Base-by-base conservation (phyloP, 1,284 basidiomycete genomes). In the Violaceomyces palustris region DNA sequence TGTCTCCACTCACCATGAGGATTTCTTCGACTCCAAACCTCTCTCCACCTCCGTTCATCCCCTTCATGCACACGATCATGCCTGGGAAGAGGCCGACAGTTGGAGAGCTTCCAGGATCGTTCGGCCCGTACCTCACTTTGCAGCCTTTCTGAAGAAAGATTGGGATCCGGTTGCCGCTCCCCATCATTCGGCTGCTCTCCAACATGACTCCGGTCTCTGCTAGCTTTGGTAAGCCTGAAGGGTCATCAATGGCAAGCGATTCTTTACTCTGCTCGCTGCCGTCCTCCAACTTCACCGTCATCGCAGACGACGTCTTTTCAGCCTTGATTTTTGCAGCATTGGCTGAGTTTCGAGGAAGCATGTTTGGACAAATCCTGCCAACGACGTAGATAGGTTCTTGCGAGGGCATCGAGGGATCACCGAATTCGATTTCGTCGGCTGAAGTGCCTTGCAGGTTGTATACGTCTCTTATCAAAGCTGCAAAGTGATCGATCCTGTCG, bases 21-120 rank as follows among this genome's bases (percentile, higher is more conserved):
- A 96, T 78, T 67, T 97, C 90, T 21, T 82, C 82, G 0, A 86
- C 91, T 12, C 83, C 79, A 70, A 96, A 98, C 72, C 82, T 83
- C 2, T 82, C 84, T 4, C 88, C 91, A 1, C 89, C 88, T 2
- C 90, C 91, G 72, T 97, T 97, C 64, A 82, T 81, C 0, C 94
- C 94, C 58, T 83, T 86, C n/a, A 96, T 72, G 3, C 86, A 88
- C 0, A 87, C 84, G 35, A 98, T 83, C 29, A 85, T 84, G 2
- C 94, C 94, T 1, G 91, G 89, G 69, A 92, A 98, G 24, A 98
- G 71, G 0, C 86, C 84, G 18, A 69, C 35, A 14, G 53, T 49
- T 11, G 52, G 59, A 0, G 56, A 39, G 4, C 54, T 59, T 4
- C 50, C 56, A 5, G 35, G 35, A 18, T 59, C 53, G 10, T 53